Conservation (phyloP, 257 asterid species). For the Jacaranda copaia region DNA sequence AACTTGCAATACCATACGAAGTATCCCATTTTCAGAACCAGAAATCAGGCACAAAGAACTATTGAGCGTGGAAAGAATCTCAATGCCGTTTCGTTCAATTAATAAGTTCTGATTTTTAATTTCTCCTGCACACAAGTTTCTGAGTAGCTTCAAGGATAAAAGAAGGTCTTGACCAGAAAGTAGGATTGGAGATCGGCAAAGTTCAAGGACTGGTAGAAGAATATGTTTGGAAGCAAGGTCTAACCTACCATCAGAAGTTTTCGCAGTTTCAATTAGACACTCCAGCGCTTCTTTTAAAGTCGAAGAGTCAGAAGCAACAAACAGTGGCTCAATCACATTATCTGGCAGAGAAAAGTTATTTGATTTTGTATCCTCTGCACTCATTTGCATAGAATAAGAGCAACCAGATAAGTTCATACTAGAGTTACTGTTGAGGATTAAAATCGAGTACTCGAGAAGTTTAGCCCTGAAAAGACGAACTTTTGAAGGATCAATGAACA, state of each 20-base stretch:
- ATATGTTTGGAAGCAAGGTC: conserved; percentile 60
- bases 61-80: conserved; percentile 48
- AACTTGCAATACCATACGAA: conserved; percentile 70
- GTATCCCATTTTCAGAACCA: conserved; percentile 49
- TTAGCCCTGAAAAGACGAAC: conserved; percentile 36
- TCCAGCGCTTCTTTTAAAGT: conserved; percentile 57
- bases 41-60: conserved; percentile 43
- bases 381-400: conserved; percentile 15
- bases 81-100: conserved; percentile 68
- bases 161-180: conserved; percentile 51
- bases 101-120: conserved; percentile 66
- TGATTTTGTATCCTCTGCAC: conserved; percentile 46
- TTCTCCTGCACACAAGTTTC: conserved; percentile 93
- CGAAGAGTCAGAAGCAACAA: conserved; percentile 48
- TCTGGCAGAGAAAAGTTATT: conserved; percentile 40
- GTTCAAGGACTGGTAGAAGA: conserved; percentile 50
- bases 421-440: neutral
- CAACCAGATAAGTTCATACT: neutral
- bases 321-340: conserved; percentile 46
- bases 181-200: conserved; percentile 54
- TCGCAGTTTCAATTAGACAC: conserved; percentile 64
- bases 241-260: conserved; percentile 60
- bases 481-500: conserved; percentile 21
- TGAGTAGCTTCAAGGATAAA: conserved; percentile 69
- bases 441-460: conserved; percentile 5